Evolutionary conservation across 1,284 basidiomycete genomes (phyloP).

Genomic region (Pascua guehoae): DNA sequence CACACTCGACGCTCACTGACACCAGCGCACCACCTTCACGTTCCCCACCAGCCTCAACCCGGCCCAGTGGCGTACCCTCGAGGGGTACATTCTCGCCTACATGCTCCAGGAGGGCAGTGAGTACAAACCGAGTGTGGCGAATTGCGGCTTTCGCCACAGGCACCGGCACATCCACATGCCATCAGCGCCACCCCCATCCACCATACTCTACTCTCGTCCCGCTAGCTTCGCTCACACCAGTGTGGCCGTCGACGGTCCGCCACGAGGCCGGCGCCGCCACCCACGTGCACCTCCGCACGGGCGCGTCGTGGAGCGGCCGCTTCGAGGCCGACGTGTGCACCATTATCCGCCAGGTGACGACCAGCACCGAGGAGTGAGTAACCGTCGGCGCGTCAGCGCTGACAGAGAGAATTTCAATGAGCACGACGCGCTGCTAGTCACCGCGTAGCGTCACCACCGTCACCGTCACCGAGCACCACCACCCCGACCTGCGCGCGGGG

Average conservation of each 20-base stretch:
- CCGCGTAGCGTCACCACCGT: no score
- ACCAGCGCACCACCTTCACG: background rate
- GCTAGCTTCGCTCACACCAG: no score
- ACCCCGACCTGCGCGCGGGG: no score
- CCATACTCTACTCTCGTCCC: no score
- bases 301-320: background rate
- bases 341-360: background rate
- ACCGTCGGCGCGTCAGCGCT: no score
- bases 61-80: background rate
- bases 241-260: conserved; percentile 1
- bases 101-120: conserved; percentile 2
- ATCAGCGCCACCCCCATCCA: no score
- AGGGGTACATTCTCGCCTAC: conserved; percentile 3
- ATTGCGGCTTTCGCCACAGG: no score
- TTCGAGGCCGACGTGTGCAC: conserved; percentile 1
- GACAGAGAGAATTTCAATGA: no score
- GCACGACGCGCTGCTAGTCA: no score
- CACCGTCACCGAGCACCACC: no score
- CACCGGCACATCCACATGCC: no score
- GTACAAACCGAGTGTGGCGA: background rate
- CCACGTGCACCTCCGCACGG: background rate
- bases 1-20: no score
- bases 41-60: background rate
- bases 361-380: conserved; percentile 1
- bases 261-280: background rate